Evolutionary conservation across 2,329 filamentous ascomycete species (phyloP).

Genomic region (Neofusicoccum cordaticola): DNA sequence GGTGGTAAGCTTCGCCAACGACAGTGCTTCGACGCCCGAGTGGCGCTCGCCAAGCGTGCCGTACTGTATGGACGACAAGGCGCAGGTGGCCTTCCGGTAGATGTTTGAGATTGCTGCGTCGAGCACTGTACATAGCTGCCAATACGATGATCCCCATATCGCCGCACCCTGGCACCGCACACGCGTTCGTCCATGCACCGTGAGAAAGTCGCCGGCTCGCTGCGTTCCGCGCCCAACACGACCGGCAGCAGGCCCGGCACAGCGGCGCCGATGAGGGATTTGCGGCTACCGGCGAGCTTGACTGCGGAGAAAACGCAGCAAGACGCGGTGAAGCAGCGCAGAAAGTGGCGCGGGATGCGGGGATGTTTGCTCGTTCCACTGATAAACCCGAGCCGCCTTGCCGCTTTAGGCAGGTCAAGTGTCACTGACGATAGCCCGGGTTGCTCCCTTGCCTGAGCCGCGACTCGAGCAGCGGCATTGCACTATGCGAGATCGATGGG

Average conservation of each 20-base stretch:
- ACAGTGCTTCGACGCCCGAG: constrained; percentile 13
- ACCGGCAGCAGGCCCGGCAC: neutral
- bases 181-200: neutral
- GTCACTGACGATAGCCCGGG: neutral
- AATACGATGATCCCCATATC: too few relatives aligned
- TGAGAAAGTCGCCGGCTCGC: neutral
- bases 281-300: neutral
- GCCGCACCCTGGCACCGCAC: too few relatives aligned
- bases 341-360: neutral
- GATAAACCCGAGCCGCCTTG: neutral
- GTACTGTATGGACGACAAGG: constrained; percentile 17
- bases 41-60: constrained; percentile 22
- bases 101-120: neutral
- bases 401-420: neutral
- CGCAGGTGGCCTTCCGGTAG: constrained; percentile 8
- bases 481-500: neutral
- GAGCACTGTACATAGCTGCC: too few relatives aligned
- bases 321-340: neutral
- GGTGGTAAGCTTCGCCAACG: constrained; percentile 23
- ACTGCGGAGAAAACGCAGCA: neutral
- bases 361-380: neutral
- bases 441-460: neutral
- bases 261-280: neutral
- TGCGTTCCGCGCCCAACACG: neutral
- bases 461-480: neutral